These are phyloP conservation scores for Lignosus rhinocerotis DNA, from an alignment of 1,284 basidiomycete species.

Conservation along the genomic window DNA sequence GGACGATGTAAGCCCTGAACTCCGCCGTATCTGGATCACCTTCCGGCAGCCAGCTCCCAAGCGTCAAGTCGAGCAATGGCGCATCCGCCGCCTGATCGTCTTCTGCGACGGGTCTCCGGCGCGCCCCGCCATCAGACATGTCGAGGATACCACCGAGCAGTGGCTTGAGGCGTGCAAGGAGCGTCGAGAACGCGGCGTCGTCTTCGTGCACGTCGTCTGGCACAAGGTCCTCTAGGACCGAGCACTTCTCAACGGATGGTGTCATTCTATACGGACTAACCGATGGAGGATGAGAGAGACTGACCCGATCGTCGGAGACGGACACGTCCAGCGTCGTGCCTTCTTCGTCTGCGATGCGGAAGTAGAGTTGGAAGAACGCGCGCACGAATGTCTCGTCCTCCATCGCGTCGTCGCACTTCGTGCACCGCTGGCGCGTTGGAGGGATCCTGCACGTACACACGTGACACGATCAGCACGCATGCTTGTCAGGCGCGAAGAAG, in stretches of 20 bases:
- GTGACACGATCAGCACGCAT: not conserved
- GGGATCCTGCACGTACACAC: constrained; percentile 40
- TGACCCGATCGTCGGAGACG: constrained; percentile 36
- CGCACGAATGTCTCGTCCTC: constrained; percentile 47
- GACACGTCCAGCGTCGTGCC: constrained; percentile 44
- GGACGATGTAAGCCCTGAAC: constrained; percentile 16
- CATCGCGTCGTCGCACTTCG: constrained; percentile 48
- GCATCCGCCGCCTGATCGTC: constrained; percentile 1
- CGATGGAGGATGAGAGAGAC: constrained; percentile 2
- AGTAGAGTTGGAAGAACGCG: constrained; percentile 48
- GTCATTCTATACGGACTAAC: not conserved
- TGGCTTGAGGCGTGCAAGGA: constrained; percentile 41
- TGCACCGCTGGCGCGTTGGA: constrained; percentile 43
- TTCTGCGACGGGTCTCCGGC: constrained; percentile 6
- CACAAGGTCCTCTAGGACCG: constrained; percentile 43
- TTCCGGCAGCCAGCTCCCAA: constrained; percentile 22
- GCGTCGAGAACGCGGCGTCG: constrained; percentile 35
- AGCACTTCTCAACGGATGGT: constrained; percentile 35
- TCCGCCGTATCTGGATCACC: constrained; percentile 11
- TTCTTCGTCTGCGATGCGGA: constrained; percentile 51
- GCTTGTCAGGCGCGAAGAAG: not conserved
- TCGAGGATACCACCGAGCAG: constrained; percentile 44
- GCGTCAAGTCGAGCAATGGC: constrained; percentile 16
- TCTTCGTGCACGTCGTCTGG: constrained; percentile 45
- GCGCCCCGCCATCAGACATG: constrained; percentile 16